phyloP scores from a whole-genome alignment of 331 rosid species.

The Phaseolus coccineus region DNA sequence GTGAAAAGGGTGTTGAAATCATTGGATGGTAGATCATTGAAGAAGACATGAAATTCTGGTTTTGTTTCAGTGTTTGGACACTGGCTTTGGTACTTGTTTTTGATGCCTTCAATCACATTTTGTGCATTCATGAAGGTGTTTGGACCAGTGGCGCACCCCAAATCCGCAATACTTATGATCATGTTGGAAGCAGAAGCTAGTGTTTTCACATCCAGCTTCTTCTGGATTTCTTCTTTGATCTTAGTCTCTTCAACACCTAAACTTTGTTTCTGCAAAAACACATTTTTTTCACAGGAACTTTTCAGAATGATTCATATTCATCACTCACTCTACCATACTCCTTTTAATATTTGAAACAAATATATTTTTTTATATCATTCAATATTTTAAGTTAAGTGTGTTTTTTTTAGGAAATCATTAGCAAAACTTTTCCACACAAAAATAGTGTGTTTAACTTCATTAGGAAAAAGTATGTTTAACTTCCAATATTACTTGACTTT shows the following conservation, averaged over 20 bases:
- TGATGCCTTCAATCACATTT: constrained; percentile 44
- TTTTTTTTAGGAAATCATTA: too few species aligned
- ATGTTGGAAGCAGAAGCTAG: constrained; percentile 40
- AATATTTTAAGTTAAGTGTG: too few species aligned
- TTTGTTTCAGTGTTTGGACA: neutral
- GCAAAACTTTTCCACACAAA: too few species aligned
- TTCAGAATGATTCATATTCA: too few species aligned
- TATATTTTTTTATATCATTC: too few species aligned
- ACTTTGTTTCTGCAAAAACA: constrained; percentile 35
- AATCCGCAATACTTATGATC: constrained; percentile 56
- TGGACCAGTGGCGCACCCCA: constrained; percentile 71
- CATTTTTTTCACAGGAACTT: too few species aligned
- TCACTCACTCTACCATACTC: too few species aligned
- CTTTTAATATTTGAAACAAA: too few species aligned
- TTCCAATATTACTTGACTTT: too few species aligned
- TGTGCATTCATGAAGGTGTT: constrained; percentile 53
- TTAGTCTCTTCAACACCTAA: constrained; percentile 41
- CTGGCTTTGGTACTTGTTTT: constrained; percentile 42
- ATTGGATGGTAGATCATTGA: constrained; percentile 56
- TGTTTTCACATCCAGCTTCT: constrained; percentile 46
- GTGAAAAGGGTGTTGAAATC: constrained; percentile 67
- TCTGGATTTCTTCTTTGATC: constrained; percentile 51
- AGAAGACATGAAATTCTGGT: constrained; percentile 59
- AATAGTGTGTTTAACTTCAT: too few species aligned
- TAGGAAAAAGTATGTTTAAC: too few species aligned